phyloP scores from a whole-genome alignment of 345 rosid species.

The Cardamine occulta region DNA sequence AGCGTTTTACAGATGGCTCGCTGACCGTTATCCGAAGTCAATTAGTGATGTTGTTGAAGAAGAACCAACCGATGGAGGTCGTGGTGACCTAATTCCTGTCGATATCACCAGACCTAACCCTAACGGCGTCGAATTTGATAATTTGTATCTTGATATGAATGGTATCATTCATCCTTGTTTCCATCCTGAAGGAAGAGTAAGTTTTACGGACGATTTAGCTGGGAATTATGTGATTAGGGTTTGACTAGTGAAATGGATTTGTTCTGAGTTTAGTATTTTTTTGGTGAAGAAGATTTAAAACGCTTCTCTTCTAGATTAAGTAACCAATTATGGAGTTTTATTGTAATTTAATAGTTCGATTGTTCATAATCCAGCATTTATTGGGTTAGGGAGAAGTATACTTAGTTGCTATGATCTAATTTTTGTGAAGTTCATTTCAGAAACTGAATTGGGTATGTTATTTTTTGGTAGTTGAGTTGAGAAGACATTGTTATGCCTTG shows the following conservation, averaged over 20 bases:
- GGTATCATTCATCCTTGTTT: conserved; percentile 97
- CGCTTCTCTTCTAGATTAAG: neutral
- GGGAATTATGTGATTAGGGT: neutral
- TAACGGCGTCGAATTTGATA: conserved; percentile 87
- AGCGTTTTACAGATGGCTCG: conserved; percentile 94
- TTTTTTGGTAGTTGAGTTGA: neutral
- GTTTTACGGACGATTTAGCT: neutral
- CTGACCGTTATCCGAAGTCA: conserved; percentile 86
- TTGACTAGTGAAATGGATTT: neutral
- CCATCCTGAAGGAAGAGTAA: conserved; percentile 95
- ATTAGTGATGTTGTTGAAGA: conserved; percentile 85
- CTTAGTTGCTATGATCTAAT: neutral
- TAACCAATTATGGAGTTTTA: neutral
- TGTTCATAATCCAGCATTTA: neutral
- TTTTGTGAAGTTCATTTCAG: neutral
- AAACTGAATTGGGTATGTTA: neutral
- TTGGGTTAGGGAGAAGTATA: neutral
- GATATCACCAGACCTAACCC: conserved; percentile 88
- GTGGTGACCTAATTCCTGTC: conserved; percentile 50
- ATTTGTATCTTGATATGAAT: conserved; percentile 92
- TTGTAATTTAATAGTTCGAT: neutral
- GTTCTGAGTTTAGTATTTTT: neutral
- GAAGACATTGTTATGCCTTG: neutral
- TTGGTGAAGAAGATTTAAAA: neutral
- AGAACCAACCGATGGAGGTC: conserved; percentile 52